A percentile compares a stretch with the other conserved stretches of the same genome.
These are phyloP conservation scores for Nepenthes alata DNA, from an alignment of 179 eudicot genomes.

Conservation along the genomic window DNA sequence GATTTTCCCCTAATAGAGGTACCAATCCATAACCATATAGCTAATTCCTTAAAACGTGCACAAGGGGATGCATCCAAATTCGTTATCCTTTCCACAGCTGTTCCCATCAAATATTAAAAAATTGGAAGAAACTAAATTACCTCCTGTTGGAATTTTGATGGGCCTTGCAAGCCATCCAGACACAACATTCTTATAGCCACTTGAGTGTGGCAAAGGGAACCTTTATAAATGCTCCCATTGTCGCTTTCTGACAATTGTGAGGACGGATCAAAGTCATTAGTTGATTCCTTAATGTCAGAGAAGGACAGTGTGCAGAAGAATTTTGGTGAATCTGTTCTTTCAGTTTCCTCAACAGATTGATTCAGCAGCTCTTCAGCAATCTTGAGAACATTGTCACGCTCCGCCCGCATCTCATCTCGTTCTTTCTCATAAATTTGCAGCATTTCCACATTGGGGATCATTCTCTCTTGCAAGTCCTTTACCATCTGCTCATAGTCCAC, in stretches of 20 bases:
- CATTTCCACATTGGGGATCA: slow-evolving; percentile 43
- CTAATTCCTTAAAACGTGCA: too few relatives aligned
- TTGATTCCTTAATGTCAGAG: slow-evolving; percentile 55
- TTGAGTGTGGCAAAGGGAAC: slow-evolving; percentile 47
- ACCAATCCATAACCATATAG: too few relatives aligned
- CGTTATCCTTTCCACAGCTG: too few relatives aligned
- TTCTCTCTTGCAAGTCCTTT: slow-evolving; percentile 47
- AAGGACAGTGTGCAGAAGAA: slow-evolving; percentile 43
- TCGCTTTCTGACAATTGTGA: slow-evolving; percentile 66
- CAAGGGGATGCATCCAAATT: too few relatives aligned
- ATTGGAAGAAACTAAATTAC: slow-evolving; percentile 19
- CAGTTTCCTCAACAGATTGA: slow-evolving; percentile 26
- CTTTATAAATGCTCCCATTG: slow-evolving; percentile 53
- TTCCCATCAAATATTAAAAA: not conserved
- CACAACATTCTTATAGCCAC: slow-evolving; percentile 61
- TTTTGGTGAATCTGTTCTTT: slow-evolving; percentile 17
- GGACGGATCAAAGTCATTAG: slow-evolving; percentile 40
- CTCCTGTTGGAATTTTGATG: slow-evolving; percentile 60
- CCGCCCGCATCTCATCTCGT: slow-evolving; percentile 51
- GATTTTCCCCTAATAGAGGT: too few relatives aligned
- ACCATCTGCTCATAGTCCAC: slow-evolving; percentile 37
- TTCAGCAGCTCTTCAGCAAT: slow-evolving; percentile 42
- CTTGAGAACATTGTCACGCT: slow-evolving; percentile 50
- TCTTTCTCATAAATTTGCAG: slow-evolving; percentile 50
- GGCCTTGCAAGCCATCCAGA: slow-evolving; percentile 47